Evolutionary conservation across 345 rosid genomes (phyloP).

Genomic region (Leavenworthia alabamica): DNA sequence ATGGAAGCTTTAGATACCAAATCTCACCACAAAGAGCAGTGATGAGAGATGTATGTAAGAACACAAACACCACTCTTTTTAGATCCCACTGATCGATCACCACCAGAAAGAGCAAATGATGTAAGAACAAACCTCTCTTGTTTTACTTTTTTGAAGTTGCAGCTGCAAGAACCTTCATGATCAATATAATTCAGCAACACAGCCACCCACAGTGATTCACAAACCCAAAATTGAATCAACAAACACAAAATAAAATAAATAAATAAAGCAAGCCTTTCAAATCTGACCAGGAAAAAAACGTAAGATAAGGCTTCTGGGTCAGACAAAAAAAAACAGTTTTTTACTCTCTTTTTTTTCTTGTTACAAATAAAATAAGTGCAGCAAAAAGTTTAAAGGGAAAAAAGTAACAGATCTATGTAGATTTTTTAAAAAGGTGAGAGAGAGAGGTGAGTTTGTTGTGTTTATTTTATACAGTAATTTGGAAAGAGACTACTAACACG

Average conservation of each 20-base stretch:
- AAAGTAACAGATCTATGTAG: constrained; percentile 35
- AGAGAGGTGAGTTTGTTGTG: neutral
- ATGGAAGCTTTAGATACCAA: constrained; percentile 48
- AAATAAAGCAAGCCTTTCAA: constrained; percentile 21
- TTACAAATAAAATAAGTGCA: constrained; percentile 9
- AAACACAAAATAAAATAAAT: neutral
- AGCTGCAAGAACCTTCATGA: constrained; percentile 6
- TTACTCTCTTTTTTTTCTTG: neutral
- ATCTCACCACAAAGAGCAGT: constrained; percentile 22
- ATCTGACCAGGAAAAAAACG: constrained; percentile 27
- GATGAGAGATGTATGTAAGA: constrained; percentile 15
- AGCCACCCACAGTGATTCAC: neutral
- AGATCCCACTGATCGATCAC: constrained; percentile 13
- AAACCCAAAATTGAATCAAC: constrained; percentile 15
- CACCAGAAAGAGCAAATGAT: constrained; percentile 8
- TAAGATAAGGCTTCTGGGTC: constrained; percentile 21
- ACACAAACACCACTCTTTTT: neutral
- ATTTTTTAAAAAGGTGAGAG: neutral
- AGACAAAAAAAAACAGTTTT: constrained; percentile 5
- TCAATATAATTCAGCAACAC: neutral
- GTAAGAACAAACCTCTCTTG: constrained; percentile 7
- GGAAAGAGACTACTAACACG: constrained; percentile 26
- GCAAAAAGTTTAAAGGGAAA: neutral
- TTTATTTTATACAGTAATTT: constrained; percentile 15
- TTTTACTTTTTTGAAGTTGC: neutral